Conservation (phyloP, 192 early-diverging fungal genomes). For the Podila epigama region DNA sequence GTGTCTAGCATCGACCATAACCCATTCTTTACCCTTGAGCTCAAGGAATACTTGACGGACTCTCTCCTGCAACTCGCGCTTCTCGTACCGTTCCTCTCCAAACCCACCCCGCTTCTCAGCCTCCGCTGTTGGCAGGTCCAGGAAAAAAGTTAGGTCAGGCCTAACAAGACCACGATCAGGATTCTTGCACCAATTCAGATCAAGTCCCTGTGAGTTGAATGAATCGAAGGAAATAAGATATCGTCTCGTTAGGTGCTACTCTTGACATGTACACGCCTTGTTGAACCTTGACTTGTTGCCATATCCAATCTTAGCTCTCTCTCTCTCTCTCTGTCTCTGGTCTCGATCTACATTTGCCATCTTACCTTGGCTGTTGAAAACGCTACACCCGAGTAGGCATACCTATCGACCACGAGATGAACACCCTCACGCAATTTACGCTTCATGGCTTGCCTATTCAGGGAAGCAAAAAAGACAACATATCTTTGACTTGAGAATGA, state of each 20-base stretch:
- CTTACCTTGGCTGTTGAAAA: slow-evolving; percentile 90
- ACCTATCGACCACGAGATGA: slow-evolving; percentile 89
- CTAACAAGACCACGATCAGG: slow-evolving; percentile 84
- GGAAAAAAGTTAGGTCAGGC: slow-evolving; percentile 90
- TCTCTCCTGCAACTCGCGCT: slow-evolving; percentile 79
- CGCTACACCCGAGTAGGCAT: slow-evolving; percentile 95
- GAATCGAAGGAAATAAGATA: too few relatives aligned
- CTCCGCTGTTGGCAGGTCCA: slow-evolving; percentile 81
- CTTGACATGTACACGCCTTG: too few relatives aligned
- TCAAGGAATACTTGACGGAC: slow-evolving; percentile 75
- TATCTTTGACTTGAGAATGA: too few relatives aligned
- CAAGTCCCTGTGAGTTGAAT: slow-evolving; percentile 61
- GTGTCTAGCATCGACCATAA: slow-evolving; percentile 44
- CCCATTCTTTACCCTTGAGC: slow-evolving; percentile 59
- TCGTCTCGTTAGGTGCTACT: too few relatives aligned
- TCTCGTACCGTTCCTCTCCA: slow-evolving; percentile 94
- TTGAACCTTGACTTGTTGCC: too few relatives aligned
- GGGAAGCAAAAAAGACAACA: too few relatives aligned
- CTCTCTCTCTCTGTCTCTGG: too few relatives aligned
- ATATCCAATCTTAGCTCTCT: too few relatives aligned
- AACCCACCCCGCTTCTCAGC: slow-evolving; percentile 85
- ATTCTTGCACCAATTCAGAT: slow-evolving; percentile 87
- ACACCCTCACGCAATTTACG: slow-evolving; percentile 69
- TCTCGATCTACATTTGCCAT: too few relatives aligned
- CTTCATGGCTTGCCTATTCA: slow-evolving; percentile 66